A percentile compares a stretch with the other conserved stretches of the same genome.
These are phyloP conservation scores for Gnomoniopsis smithogilvyi DNA, from an alignment of 2,329 filamentous ascomycete genomes.

Conservation along the genomic window DNA sequence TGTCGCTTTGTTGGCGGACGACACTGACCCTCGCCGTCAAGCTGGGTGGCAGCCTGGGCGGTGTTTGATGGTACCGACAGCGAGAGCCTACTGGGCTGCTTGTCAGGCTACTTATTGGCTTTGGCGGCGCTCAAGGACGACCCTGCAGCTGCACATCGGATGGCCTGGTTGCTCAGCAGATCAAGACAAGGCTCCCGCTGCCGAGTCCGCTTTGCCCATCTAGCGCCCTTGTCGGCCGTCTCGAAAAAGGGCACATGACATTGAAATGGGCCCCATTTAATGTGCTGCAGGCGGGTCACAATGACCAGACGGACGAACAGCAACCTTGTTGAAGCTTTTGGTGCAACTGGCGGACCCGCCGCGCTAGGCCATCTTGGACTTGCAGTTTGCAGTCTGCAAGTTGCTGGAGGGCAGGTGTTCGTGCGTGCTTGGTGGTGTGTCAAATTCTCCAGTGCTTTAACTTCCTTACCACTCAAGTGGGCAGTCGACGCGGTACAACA, in stretches of 20 bases:
- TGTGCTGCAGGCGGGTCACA: conserved; percentile 10
- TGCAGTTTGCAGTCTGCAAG: neutral
- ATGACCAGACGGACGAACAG: conserved; percentile 11
- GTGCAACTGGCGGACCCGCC: conserved; percentile 8
- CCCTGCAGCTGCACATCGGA: conserved; percentile 10
- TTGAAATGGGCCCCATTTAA: conserved; percentile 10
- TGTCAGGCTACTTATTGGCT: too few relatives aligned
- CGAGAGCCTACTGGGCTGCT: neutral
- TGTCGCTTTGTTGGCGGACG: neutral
- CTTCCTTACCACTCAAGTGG: too few relatives aligned
- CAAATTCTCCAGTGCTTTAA: too few relatives aligned
- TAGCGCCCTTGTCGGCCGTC: conserved; percentile 16
- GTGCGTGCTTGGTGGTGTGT: neutral
- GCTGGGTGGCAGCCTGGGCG: too few relatives aligned
- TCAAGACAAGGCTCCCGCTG: conserved; percentile 15
- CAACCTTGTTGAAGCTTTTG: conserved; percentile 5
- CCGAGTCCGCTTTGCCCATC: conserved; percentile 8
- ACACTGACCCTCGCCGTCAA: conserved; percentile 16
- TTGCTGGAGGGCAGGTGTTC: neutral
- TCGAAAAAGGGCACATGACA: conserved; percentile 16
- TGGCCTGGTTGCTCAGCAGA: conserved; percentile 13
- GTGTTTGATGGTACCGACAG: neutral
- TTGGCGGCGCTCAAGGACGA: neutral
- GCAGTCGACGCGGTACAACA: too few relatives aligned
- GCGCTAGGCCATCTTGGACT: conserved; percentile 9